Evolutionary conservation across 805 yeast species (phyloP), one percentile per base, ranked within the genome.

Genomic region (Wickerhamiella parazyma): DNA sequence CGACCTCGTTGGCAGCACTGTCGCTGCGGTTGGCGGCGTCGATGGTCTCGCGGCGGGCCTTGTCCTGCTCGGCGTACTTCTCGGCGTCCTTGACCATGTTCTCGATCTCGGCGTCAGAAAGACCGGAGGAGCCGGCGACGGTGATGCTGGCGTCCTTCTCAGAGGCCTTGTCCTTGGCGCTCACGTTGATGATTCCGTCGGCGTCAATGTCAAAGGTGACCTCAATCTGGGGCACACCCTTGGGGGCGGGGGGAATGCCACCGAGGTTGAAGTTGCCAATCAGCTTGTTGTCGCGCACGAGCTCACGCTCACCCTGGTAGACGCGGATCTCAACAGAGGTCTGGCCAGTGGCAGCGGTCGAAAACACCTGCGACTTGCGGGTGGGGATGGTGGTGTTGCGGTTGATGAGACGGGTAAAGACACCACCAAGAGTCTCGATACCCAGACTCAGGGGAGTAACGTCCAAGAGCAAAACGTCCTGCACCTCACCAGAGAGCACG

Each of bases 261-360:
- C 91, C 72, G 59, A 86, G 75, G 50, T 94, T 86, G 71, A 86
- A 86, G 82, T 87, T 86, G 68, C 96, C 96, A 65, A 86, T 83
- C 65, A 87, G 76, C 73, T 87, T 86, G 83, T 86, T 86, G 75
- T 86, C 96, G 72, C 94, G 81, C 60, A 89, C 94, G 62, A 87
- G 78, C 72, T 86, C 95, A 75, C 96, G 83, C 76, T 86, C 96
- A 74, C 96, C 96, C 73, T 86, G 95, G 95, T 84, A 87, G 49
- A 86, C 96, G 72, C 95, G 80, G 70, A 86, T 86, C 73, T 85
- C 94, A 56, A 85, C 94, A 57, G 94, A 81, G 52, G 95, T 85
- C 74, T 85, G 95, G 64, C 95, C 95, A 57, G 89, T 81, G 53
- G 94, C 86, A 51, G 95, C 95, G 58, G 95, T 85, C 44, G 94